phyloP scores from a whole-genome alignment of 179 eudicot species.

The Nepenthes alata region DNA sequence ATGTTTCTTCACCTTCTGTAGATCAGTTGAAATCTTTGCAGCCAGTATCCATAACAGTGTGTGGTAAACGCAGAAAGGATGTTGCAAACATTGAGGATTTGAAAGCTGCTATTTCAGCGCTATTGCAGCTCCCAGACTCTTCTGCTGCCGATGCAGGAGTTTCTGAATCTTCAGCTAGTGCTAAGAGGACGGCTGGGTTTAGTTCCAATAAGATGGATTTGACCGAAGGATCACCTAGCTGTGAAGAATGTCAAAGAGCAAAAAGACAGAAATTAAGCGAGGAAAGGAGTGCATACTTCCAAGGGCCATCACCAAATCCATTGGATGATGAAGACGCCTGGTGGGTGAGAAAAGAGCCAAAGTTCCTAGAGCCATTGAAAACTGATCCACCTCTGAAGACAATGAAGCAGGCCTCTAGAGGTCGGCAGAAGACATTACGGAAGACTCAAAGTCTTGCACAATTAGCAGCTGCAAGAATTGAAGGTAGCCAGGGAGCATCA shows the following conservation, averaged over 20 bases:
- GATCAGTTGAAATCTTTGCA: conserved; percentile 26
- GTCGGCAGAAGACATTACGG: conserved; percentile 80
- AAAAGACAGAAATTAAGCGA: conserved; percentile 74
- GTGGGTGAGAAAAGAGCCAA: conserved; percentile 79
- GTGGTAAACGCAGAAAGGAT: conserved; percentile 21
- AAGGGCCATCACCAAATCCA: conserved; percentile 25
- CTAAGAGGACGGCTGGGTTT: conserved; percentile 38
- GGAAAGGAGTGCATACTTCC: conserved; percentile 39
- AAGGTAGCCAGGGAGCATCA: conserved; percentile 97
- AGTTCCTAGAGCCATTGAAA: conserved; percentile 41
- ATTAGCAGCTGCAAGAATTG: conserved; percentile 80
- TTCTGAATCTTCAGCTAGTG: conserved; percentile 50
- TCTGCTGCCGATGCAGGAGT: conserved; percentile 23
- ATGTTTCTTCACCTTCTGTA: conserved; percentile 20
- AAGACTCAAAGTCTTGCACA: conserved; percentile 96
- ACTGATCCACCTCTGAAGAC: conserved; percentile 73
- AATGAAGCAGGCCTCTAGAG: conserved; percentile 66
- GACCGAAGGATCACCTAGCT: conserved; percentile 67
- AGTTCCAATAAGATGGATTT: conserved; percentile 22
- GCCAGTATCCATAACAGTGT: conserved; percentile 15
- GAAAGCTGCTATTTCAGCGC: conserved; percentile 46
- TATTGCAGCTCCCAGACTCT: conserved; percentile 56
- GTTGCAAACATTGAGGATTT: conserved; percentile 38
- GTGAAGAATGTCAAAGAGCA: conserved; percentile 84
- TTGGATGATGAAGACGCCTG: conserved; percentile 75